Conservation (phyloP, 768 basidiomycete genomes). For the Termitomyces eurrhizus region DNA sequence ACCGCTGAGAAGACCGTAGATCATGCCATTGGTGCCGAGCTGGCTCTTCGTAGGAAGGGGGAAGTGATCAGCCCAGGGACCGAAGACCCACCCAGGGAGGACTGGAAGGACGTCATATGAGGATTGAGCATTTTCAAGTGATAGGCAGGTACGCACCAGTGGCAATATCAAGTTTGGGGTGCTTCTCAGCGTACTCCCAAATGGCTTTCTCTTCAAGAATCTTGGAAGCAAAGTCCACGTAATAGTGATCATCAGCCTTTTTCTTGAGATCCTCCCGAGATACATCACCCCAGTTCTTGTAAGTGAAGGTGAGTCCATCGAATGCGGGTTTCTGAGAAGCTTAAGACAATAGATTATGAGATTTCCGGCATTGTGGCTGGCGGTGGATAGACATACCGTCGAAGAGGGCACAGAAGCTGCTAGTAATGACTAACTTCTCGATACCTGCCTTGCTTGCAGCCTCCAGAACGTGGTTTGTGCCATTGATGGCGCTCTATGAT, state of each 20-base stretch:
- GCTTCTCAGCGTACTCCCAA: constrained; percentile 36
- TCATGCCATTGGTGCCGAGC: constrained; percentile 28
- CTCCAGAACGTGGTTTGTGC: constrained; percentile 25
- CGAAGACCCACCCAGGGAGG: constrained; percentile 33
- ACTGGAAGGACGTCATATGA: constrained; percentile 18
- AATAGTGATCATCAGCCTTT: constrained; percentile 24
- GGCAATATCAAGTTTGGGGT: constrained; percentile 35
- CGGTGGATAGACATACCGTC: constrained; percentile 20
- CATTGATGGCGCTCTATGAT: constrained; percentile 22
- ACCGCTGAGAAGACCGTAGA: constrained; percentile 25
- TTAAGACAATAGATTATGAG: constrained; percentile 4
- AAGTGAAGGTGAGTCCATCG: constrained; percentile 20
- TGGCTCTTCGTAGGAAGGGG: constrained; percentile 22
- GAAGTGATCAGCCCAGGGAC: constrained; percentile 30
- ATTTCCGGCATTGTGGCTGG: background rate
- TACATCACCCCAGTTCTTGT: constrained; percentile 30
- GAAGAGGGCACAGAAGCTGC: constrained; percentile 27
- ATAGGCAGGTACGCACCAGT: constrained; percentile 26
- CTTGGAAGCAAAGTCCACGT: constrained; percentile 39
- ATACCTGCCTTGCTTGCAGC: constrained; percentile 25
- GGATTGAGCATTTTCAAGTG: background rate
- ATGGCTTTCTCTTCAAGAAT: constrained; percentile 35
- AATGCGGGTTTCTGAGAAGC: constrained; percentile 20
- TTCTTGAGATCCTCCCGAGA: constrained; percentile 27
- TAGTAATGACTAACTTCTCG: constrained; percentile 29